phyloP scores from a whole-genome alignment of 495 filamentous ascomycete genomes.

The Hyaloscypha bicolor region DNA sequence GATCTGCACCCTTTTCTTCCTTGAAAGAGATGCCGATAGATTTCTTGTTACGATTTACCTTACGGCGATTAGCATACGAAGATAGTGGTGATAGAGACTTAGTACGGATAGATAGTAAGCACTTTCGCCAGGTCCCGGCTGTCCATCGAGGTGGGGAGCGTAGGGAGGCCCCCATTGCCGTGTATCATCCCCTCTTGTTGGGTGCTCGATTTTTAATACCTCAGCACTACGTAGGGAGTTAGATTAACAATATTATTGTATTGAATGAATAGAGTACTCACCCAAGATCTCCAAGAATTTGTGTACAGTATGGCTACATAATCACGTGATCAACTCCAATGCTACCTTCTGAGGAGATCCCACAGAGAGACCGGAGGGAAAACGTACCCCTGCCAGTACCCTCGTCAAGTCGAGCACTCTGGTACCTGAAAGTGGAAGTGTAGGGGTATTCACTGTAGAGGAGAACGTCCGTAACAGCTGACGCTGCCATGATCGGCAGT shows the following conservation, averaged over 20 bases:
- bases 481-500: conserved; percentile 6
- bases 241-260: background rate
- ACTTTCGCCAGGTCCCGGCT: conserved; percentile 83
- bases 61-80: background rate
- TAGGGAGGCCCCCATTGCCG: conserved; percentile 96
- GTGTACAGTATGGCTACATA: conserved; percentile 88
- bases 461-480: conserved; percentile 1
- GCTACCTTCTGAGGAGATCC: background rate
- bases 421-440: conserved; percentile 15
- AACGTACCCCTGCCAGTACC: conserved; percentile 88
- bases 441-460: background rate
- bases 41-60: conserved; percentile 97
- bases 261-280: conserved; percentile 45
- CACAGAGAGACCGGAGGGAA: background rate
- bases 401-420: conserved; percentile 90
- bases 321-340: conserved; percentile 13
- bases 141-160: conserved; percentile 66
- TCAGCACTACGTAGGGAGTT: conserved; percentile 66
- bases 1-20: conserved; percentile 76
- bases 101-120: conserved; percentile 87
- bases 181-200: conserved; percentile 88
- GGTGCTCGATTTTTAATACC: conserved; percentile 96
- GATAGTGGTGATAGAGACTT: background rate
- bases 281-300: conserved; percentile 96
- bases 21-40: conserved; percentile 90